Percentiles rank a stretch among this genome's conserved stretches.
phyloP scores from a whole-genome alignment of 108 stramenopile species.

The Epithemia pelagica region DNA sequence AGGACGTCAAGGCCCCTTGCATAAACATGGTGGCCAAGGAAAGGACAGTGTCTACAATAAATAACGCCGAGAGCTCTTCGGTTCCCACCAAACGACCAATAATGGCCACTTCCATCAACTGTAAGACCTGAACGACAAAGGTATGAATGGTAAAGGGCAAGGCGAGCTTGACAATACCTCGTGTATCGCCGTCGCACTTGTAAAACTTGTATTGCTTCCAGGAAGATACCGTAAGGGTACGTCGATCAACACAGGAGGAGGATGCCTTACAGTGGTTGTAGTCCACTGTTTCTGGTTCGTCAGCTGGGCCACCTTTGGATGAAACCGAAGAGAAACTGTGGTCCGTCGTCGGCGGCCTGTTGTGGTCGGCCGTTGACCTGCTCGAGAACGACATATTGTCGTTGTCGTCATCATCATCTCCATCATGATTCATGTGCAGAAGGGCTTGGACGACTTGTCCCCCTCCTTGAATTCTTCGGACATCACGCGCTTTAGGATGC shows the following conservation, averaged over 20 bases:
- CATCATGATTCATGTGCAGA: background rate
- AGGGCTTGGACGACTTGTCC: background rate
- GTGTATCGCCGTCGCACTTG: conserved; percentile 23
- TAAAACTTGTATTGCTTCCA: conserved; percentile 7
- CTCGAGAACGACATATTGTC: background rate
- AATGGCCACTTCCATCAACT: conserved; percentile 32
- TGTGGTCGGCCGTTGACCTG: too few species aligned
- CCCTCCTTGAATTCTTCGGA: background rate
- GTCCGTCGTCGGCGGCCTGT: too few species aligned
- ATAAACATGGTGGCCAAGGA: conserved; percentile 6
- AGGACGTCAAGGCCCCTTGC: background rate
- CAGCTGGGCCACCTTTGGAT: conserved; percentile 15
- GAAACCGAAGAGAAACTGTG: too few species aligned
- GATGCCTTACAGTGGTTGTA: background rate
- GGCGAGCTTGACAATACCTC: conserved; percentile 23
- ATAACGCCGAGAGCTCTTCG: background rate
- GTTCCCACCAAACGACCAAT: conserved; percentile 28
- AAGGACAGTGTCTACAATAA: conserved; percentile 2
- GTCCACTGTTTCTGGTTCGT: background rate
- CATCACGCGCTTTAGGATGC: background rate
- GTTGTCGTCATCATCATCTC: background rate
- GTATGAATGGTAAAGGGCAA: conserved; percentile 18
- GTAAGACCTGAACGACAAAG: conserved; percentile 5
- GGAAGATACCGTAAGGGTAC: conserved; percentile 18
- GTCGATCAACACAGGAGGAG: background rate